Conservation (phyloP, 352 stramenopile genomes). For the Globisporangium megalacanthum region DNA sequence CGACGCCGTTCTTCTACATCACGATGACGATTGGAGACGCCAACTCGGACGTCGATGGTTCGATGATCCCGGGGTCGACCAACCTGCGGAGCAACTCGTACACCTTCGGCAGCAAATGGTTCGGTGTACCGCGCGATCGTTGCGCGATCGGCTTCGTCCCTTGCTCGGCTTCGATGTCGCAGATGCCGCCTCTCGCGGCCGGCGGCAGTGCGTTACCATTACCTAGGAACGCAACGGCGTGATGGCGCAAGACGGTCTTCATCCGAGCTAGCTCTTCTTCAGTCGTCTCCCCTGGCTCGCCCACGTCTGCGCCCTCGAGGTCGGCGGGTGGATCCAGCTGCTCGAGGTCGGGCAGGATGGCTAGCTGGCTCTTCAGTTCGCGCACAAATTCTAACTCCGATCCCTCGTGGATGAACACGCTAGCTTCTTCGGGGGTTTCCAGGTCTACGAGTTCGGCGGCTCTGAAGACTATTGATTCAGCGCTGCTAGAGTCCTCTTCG, state of each 20-base stretch:
- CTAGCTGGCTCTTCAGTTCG: too few relatives aligned
- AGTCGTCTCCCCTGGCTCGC: neutral
- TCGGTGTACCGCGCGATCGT: neutral
- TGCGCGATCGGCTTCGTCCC: neutral
- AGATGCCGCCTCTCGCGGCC: neutral
- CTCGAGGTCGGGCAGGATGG: neutral
- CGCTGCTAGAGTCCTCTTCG: too few relatives aligned
- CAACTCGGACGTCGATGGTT: neutral
- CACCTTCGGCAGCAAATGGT: neutral
- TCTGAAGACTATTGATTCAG: too few relatives aligned
- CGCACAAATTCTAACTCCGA: too few relatives aligned
- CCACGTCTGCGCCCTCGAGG: neutral
- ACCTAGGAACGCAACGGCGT: neutral
- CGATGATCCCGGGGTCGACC: neutral
- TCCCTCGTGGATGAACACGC: too few relatives aligned
- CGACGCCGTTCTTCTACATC: neutral
- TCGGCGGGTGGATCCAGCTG: neutral
- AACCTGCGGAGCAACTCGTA: neutral
- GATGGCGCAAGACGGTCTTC: neutral
- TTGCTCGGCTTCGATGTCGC: neutral
- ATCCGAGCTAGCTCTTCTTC: neutral
- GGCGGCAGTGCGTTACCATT: neutral
- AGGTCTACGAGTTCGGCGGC: too few relatives aligned
- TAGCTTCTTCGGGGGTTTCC: too few relatives aligned
- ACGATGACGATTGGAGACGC: neutral